phyloP scores from a whole-genome alignment of 345 rosid genomes.

The Sisymbrium irio region DNA sequence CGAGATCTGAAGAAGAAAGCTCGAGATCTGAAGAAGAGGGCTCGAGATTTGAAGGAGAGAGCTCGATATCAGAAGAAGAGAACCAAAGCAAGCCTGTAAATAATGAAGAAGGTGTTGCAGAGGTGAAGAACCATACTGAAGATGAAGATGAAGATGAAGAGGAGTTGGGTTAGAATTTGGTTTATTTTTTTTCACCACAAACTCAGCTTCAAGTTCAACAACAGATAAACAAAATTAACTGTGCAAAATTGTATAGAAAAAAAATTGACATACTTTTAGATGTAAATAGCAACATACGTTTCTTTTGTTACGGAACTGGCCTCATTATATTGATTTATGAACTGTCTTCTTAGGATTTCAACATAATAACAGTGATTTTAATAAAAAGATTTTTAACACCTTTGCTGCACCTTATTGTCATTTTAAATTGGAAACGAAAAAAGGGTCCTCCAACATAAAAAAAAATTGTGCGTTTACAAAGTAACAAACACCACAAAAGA shows the following conservation, averaged over 20 bases:
- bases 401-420: background rate
- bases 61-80: conserved; percentile 44
- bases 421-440: background rate
- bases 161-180: conserved; percentile 51
- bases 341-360: background rate
- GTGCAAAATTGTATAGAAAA: conserved; percentile 23
- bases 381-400: background rate
- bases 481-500: background rate
- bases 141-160: conserved; percentile 34
- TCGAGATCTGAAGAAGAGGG: too few relatives aligned
- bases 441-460: too few relatives aligned
- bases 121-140: conserved; percentile 44
- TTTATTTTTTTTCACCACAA: conserved; percentile 13
- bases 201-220: background rate
- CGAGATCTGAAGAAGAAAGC: background rate
- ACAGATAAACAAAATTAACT: background rate
- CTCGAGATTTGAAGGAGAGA: conserved; percentile 41
- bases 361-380: background rate
- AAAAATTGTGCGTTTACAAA: background rate
- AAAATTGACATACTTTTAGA: conserved; percentile 11
- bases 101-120: conserved; percentile 44
- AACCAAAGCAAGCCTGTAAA: conserved; percentile 56
- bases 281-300: conserved; percentile 22
- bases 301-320: background rate
- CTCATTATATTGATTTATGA: conserved; percentile 3